phyloP scores from a whole-genome alignment of 2,329 filamentous ascomycete genomes.

The Proliferodiscus dingleyae region DNA sequence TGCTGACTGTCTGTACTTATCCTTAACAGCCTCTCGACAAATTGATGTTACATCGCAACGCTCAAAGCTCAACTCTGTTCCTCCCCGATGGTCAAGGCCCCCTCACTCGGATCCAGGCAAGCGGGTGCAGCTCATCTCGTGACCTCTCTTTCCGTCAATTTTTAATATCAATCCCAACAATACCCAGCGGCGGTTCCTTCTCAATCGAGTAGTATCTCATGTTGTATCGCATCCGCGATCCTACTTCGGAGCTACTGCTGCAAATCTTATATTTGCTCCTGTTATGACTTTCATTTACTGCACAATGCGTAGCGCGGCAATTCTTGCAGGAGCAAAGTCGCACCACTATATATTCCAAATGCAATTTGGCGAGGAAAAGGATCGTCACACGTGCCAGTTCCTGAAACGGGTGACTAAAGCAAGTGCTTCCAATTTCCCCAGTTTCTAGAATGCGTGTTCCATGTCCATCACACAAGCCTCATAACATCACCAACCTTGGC shows the following conservation, averaged over 20 bases:
- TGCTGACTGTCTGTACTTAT: not conserved
- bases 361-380: too few species aligned
- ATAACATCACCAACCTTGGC: not conserved
- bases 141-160: not conserved
- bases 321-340: not conserved
- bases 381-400: too few species aligned
- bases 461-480: not conserved
- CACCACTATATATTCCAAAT: too few species aligned
- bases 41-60: constrained; percentile 10
- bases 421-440: constrained; percentile 1
- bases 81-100: too few species aligned
- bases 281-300: not conserved
- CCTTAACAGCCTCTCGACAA: not conserved
- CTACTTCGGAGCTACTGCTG: constrained; percentile 3
- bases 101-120: not conserved
- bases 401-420: not conserved
- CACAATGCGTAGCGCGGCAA: not conserved
- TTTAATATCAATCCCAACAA: not conserved
- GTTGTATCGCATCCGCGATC: constrained; percentile 10
- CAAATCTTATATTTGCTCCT: not conserved
- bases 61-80: too few species aligned
- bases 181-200: too few species aligned
- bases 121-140: not conserved
- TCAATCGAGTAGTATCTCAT: not conserved
- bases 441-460: constrained; percentile 5